Base-by-base conservation (phyloP, 495 filamentous ascomycete species). In the Thermothielavioides terrestris region DNA sequence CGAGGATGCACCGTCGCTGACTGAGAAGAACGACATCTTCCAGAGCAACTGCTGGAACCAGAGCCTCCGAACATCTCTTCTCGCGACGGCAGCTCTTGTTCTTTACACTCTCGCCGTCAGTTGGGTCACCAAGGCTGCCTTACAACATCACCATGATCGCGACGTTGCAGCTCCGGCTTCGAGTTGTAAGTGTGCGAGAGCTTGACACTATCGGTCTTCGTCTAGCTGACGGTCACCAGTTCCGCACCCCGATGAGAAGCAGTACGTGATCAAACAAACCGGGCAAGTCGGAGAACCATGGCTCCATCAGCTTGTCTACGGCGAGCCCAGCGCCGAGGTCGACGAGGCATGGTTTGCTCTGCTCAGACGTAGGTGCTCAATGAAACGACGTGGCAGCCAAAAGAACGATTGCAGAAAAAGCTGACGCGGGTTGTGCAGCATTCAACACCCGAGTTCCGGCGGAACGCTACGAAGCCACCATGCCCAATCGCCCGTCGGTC, bases 371-470 rank as follows among this genome's bases (percentile, higher is more conserved):
- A 47, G 6, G 43, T 41, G 14, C 14, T 14, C 6, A 17, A 14
- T 6, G 5, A 26, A 5, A 11, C 3, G 3, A 28, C 0, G 1
- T 11, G 11, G 1, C 15, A 3, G 0, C 7, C 20, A 27, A 12
- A 12, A 2, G 2, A 3, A 46, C 8, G 17, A 22, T 18, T 40
- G 23, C n/a, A 17, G 39, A 36, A 1, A 26, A 23, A 15, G n/a
- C 1, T 36, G 9, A 25, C 30, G 18, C 26, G 1, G n/a, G 3
- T 11, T 4, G n/a, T 12, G 7, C 11, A 53, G 50, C 50, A 0
- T 53, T 53, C 50, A 53, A 53, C n/a, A 53, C 50, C 12, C 42
- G 43, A 5, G 43, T 53, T n/a, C 50, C 50, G 3, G 36, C 38
- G 20, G 36, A 35, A 8, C 38, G 36, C 6, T 53, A 43, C 36